A percentile compares a stretch with the other conserved stretches of the same genome.
phyloP scores from a whole-genome alignment of 208 protist species.

The Leishmania mexicana region DNA sequence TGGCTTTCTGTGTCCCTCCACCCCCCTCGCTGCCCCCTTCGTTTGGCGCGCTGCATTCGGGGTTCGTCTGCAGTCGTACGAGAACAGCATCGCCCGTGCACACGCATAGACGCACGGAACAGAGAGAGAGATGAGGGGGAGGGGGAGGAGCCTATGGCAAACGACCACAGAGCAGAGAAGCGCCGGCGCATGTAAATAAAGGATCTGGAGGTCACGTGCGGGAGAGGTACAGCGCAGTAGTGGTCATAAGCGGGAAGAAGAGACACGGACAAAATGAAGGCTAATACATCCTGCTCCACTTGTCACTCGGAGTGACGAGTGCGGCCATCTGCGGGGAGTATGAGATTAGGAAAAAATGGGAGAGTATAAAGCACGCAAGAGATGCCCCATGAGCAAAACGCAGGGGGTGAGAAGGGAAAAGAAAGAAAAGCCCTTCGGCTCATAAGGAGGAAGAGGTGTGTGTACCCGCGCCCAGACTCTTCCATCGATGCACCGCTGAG shows the following conservation, averaged over 20 bases:
- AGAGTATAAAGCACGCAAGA: neutral
- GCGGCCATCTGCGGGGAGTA: neutral
- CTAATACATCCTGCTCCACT: neutral
- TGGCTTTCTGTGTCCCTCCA: too few relatives aligned
- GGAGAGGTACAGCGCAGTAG: neutral
- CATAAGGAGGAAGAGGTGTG: neutral
- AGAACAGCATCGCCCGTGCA: neutral
- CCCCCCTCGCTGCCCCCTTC: neutral
- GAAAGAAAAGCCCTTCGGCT: neutral
- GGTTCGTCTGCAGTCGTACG: neutral
- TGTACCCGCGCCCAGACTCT: neutral
- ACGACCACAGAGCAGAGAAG: neutral
- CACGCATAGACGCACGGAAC: neutral
- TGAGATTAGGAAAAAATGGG: neutral
- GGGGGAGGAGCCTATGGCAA: neutral
- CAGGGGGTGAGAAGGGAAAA: neutral
- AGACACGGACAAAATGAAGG: neutral
- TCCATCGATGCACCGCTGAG: neutral
- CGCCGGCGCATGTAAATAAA: neutral
- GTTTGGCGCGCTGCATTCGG: neutral
- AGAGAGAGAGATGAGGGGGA: neutral
- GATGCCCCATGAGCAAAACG: neutral
- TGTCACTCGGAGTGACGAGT: neutral
- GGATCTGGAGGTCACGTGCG: neutral
- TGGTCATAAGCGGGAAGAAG: neutral